phyloP scores from a whole-genome alignment of 2,329 filamentous ascomycete genomes.

The Sclerotiophoma versabilis region DNA sequence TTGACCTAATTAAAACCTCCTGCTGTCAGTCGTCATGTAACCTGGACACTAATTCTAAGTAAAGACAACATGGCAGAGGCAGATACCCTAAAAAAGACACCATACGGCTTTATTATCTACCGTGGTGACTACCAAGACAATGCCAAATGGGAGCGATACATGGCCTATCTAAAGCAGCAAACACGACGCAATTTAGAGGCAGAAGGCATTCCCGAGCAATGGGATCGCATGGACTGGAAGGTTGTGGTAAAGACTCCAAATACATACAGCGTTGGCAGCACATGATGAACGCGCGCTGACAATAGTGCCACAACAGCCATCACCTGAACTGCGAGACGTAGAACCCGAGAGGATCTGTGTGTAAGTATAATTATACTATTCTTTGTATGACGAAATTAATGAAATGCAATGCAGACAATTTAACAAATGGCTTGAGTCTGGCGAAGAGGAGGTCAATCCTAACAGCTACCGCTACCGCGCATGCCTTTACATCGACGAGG shows the following conservation, averaged over 20 bases:
- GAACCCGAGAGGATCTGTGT: background rate
- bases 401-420: background rate
- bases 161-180: conserved; percentile 38
- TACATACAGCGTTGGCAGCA: background rate
- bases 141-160: background rate
- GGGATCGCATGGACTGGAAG: background rate
- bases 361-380: background rate
- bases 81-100: background rate
- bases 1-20: background rate
- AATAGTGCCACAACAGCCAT: background rate
- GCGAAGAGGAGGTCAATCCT: background rate
- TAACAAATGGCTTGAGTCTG: background rate
- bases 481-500: background rate
- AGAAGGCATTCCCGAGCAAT: background rate
- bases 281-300: too few relatives aligned
- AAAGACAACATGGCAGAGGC: background rate
- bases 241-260: background rate
- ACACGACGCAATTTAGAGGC: background rate
- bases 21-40: background rate
- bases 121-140: background rate
- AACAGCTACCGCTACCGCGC: conserved; percentile 1
- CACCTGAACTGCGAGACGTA: background rate
- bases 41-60: too few relatives aligned
- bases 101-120: background rate
- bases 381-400: background rate